Evolutionary conservation across 78 protist genomes (phyloP), one percentile per base, ranked within the genome.

Genomic region (Bigelowiella natans): DNA sequence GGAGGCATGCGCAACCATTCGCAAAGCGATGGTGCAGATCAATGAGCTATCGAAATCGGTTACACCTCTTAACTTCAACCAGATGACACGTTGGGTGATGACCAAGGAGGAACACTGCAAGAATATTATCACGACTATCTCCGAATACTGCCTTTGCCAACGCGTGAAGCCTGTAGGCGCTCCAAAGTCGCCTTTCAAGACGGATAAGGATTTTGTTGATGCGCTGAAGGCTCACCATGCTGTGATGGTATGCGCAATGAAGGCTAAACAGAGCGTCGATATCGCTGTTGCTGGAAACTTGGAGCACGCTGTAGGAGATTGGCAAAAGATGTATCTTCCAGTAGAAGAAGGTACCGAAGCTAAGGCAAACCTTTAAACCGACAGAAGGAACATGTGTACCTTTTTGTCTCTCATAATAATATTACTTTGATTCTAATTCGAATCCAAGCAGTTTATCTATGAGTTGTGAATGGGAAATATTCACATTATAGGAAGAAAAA

Each of bases 1-100:
- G 87, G 91, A 89, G 91, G 91, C 89, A 29, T 86, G 51, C 2
- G 91, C 91, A 26, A 89, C 91, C 88, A 89, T 89, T 34, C 91
- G 91, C 83, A 89, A 89, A 86, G 83, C 91, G 82, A 89, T 89
- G 91, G 91, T 89, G 11, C 91, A 89, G 91, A 82, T 89, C 11
- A 31, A 3, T 1, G 91, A 89, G 88, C 91, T 89, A 37, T 18
- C 0, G 37, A 39, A 7, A 30, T 0, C 31, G 36, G n/a, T 0
- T 11, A 82, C 1, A 1, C 39, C 91, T 30, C 91, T 26, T 18
- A 34, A 86, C 31, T 0, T 89, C 88, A 89, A 89, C 39, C 91
- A 89, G 84, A 37, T 89, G 86, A 88, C 90, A 29, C 38, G 38
- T 28, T 88, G 90, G 90, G 3, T 39, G 40, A 88, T 30, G 39